These are phyloP conservation scores for Geotrichum carabidarum DNA, from an alignment of 1,139 yeast species.

Conservation along the genomic window DNA sequence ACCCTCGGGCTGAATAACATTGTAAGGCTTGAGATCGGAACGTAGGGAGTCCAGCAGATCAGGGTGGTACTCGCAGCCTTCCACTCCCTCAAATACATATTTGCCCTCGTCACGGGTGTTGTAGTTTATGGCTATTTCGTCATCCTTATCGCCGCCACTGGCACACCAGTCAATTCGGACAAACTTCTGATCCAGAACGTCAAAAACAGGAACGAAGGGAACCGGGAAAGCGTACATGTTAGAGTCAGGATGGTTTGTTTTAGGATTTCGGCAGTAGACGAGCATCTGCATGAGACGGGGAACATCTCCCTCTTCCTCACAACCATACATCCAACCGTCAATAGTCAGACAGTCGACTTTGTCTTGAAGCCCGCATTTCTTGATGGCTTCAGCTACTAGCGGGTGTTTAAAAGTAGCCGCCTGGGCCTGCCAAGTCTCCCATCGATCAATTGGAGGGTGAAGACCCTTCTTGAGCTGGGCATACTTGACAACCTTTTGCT, in stretches of 20 bases:
- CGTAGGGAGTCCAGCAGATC: slow-evolving; percentile 42
- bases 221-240: slow-evolving; percentile 82
- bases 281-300: slow-evolving; percentile 68
- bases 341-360: slow-evolving; percentile 52
- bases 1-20: slow-evolving; percentile 79
- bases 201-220: slow-evolving; percentile 77
- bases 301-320: slow-evolving; percentile 72
- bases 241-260: slow-evolving; percentile 67
- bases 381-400: slow-evolving; percentile 51
- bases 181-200: slow-evolving; percentile 57
- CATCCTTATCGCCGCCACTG: slow-evolving; percentile 52
- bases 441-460: slow-evolving; percentile 71
- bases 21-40: slow-evolving; percentile 65
- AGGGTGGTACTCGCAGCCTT: slow-evolving; percentile 47
- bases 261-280: slow-evolving; percentile 56
- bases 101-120: slow-evolving; percentile 50
- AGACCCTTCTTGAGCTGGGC: slow-evolving; percentile 55
- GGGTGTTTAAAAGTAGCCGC: slow-evolving; percentile 74
- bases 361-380: slow-evolving; percentile 54
- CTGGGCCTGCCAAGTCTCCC: slow-evolving; percentile 59
- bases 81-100: slow-evolving; percentile 67
- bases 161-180: slow-evolving; percentile 78
- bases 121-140: slow-evolving; percentile 34
- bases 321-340: slow-evolving; percentile 93
- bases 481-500: slow-evolving; percentile 53